These are phyloP conservation scores for Yamadazyma oceani DNA, from an alignment of 1,139 yeast species.

Conservation along the genomic window DNA sequence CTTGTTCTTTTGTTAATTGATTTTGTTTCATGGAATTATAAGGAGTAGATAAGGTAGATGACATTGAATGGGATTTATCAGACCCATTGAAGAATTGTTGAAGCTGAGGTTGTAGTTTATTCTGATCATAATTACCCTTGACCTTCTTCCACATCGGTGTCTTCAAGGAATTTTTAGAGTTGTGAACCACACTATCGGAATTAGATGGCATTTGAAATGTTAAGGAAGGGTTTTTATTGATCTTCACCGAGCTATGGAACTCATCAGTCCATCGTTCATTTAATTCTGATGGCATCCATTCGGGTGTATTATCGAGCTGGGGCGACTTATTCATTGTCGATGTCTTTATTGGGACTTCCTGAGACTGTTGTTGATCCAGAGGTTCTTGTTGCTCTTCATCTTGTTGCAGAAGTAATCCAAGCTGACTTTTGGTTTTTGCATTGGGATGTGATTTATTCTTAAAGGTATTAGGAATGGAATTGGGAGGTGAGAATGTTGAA, in stretches of 20 bases:
- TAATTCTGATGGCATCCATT: constrained; percentile 48
- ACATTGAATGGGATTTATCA: constrained; percentile 24
- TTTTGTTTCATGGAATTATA: constrained; percentile 15
- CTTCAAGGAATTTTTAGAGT: constrained; percentile 23
- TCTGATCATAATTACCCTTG: constrained; percentile 28
- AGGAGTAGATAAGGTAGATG: constrained; percentile 42
- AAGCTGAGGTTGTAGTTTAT: constrained; percentile 30
- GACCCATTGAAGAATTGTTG: constrained; percentile 31
- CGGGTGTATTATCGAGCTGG: constrained; percentile 32
- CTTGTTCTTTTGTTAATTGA: constrained; percentile 23
- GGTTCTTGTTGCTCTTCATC: background rate
- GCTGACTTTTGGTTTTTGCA: constrained; percentile 38
- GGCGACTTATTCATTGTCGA: constrained; percentile 11
- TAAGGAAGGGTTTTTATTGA: constrained; percentile 22
- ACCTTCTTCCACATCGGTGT: constrained; percentile 44
- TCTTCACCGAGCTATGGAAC: constrained; percentile 33
- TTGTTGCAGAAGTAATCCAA: constrained; percentile 15
- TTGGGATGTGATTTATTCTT: constrained; percentile 48
- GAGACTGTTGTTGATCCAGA: background rate
- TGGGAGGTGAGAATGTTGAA: constrained; percentile 20
- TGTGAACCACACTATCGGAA: constrained; percentile 39
- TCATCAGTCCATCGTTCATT: constrained; percentile 34
- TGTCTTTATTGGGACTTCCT: constrained; percentile 9
- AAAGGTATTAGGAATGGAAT: constrained; percentile 47
- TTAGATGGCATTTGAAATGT: constrained; percentile 24